Base-by-base conservation (phyloP, 306 rosid genomes). In the Casuarina cunninghamiana region DNA sequence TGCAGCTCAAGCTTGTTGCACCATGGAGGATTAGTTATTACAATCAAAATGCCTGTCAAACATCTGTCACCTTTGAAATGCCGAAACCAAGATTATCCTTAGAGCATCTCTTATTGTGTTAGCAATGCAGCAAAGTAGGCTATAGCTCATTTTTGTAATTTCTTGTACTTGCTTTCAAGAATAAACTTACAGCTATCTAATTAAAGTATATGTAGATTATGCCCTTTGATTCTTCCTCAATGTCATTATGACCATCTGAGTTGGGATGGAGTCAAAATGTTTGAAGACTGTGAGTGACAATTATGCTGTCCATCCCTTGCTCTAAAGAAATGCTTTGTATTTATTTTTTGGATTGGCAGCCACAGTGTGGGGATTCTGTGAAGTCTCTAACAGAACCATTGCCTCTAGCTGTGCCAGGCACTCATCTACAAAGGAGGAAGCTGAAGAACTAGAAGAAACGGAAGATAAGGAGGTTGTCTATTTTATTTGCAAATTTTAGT, bases 311-410 rank as follows among this genome's bases (percentile, higher is more conserved):
- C 60, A 54, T n/a, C 21, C 19, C 21, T 13, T 6, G 60, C 60
- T 10, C 60, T 26, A 54, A 19, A 54, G 8, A 54, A 54, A 37
- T 63, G 45, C 16, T 15, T 51, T 61, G 7, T 69, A 13, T 69
- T 78, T 76, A 46, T 35, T 60, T 37, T 38, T 50, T n/a, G 44
- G 44, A 57, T 80, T 83, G 81, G 83, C 90, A 95, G 99, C 88
- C 86, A 78, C 90, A 39, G 43, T 86, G 84, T 79, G 86, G 84
- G 65, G 89, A 88, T 71, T 76, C 73, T 77, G 83, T 78, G 35
- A 89, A 82, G 76, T 71, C 90, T 68, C 93, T 95, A 80, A 97
- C 99, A 11, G 87, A 88, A 78, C 96, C 99, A 68, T 86, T 70
- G 72, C 94, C 97, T 70, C 75, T 89, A 16, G 74, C 87, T 10